Evolutionary conservation across 139 green algal genomes (phyloP).

Genomic region (Chlamydomonas incerta): DNA sequence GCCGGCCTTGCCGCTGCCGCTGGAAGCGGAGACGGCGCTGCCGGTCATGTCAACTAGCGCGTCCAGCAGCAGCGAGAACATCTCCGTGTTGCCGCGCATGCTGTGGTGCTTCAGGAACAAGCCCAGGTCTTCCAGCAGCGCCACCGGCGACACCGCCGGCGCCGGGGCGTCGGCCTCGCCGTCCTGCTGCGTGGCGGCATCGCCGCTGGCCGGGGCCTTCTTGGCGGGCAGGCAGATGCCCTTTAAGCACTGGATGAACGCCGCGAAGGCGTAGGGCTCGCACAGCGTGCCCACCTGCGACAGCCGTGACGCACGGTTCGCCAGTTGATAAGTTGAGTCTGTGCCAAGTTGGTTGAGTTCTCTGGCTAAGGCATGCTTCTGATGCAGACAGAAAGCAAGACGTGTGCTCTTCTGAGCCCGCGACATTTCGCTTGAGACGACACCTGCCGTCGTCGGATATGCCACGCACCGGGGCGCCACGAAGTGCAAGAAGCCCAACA

Average conservation of each 20-base stretch:
- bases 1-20: not conserved
- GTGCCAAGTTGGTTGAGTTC: too few relatives aligned
- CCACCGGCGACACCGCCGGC: not conserved
- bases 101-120: constrained; percentile 9
- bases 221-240: constrained; percentile 1
- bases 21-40: not conserved
- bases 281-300: constrained; percentile 43
- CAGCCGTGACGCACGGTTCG: too few relatives aligned
- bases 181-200: not conserved
- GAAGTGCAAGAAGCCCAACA: not conserved
- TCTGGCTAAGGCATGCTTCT: too few relatives aligned
- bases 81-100: constrained; percentile 3
- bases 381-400: too few relatives aligned
- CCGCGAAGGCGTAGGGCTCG: constrained; percentile 45
- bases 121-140: constrained; percentile 4
- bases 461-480: constrained; percentile 40
- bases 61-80: constrained; percentile 32
- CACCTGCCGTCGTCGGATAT: too few relatives aligned
- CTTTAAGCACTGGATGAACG: constrained; percentile 40
- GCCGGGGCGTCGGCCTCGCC: not conserved
- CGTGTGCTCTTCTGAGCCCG: too few relatives aligned
- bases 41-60: not conserved
- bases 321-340: not conserved
- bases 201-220: constrained; percentile 10
- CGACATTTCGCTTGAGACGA: too few relatives aligned